Evolutionary conservation across 2,329 filamentous ascomycete genomes (phyloP).

Genomic region (Fusarium sacchari): DNA sequence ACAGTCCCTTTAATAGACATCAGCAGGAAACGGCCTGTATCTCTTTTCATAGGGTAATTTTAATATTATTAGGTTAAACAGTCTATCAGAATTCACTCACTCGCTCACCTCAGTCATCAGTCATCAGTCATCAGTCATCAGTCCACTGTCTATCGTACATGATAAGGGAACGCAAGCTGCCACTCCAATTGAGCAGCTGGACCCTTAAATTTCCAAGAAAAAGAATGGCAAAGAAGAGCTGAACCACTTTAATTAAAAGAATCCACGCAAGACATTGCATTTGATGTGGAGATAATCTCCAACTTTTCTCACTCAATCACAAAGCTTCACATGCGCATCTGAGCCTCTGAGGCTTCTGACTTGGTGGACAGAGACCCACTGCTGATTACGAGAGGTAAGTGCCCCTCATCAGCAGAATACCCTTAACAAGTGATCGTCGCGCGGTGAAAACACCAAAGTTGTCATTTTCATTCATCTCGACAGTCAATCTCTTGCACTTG

Average conservation of each 20-base stretch:
- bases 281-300: conserved; percentile 32
- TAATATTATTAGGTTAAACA: conserved; percentile 12
- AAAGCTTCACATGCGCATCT: background rate
- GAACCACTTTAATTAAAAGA: conserved; percentile 34
- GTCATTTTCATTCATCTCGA: background rate
- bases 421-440: conserved; percentile 16
- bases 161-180: background rate
- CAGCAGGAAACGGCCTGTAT: conserved; percentile 39
- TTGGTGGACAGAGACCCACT: conserved; percentile 22
- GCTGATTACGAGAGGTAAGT: conserved; percentile 28
- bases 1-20: conserved; percentile 31
- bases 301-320: conserved; percentile 31
- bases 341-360: conserved; percentile 6
- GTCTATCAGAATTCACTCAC: background rate
- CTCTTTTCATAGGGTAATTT: conserved; percentile 36
- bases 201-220: conserved; percentile 9
- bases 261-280: conserved; percentile 14
- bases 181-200: too few species aligned
- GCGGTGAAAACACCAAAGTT: conserved; percentile 18
- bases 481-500: background rate
- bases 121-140: too few species aligned
- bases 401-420: conserved; percentile 22
- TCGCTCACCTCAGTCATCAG: too few species aligned
- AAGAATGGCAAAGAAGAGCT: conserved; percentile 20
- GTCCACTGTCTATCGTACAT: background rate